Evolutionary conservation across 192 early-diverging fungal genomes (phyloP).

Genomic region (Coemansia sp.): DNA sequence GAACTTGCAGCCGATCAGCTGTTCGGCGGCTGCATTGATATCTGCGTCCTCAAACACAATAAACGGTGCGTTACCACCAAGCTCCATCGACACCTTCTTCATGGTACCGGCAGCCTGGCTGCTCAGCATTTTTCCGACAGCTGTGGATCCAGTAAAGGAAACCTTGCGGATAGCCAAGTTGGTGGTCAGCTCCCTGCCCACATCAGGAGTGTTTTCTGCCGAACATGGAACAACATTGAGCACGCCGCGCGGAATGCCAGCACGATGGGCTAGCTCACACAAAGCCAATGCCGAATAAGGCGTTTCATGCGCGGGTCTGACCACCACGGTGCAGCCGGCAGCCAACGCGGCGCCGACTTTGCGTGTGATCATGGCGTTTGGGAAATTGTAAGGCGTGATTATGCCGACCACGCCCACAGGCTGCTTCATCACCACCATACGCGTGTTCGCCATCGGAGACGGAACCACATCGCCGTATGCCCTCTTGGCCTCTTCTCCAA

Average conservation of each 20-base stretch:
- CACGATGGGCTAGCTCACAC: slow-evolving; percentile 52
- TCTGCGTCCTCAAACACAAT: slow-evolving; percentile 60
- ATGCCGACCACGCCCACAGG: slow-evolving; percentile 76
- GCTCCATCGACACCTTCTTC: slow-evolving; percentile 57
- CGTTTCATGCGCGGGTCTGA: slow-evolving; percentile 60
- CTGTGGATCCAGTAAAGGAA: slow-evolving; percentile 60
- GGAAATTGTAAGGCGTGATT: slow-evolving; percentile 83
- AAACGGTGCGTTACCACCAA: slow-evolving; percentile 62
- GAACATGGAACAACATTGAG: slow-evolving; percentile 56
- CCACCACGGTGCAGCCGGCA: slow-evolving; percentile 54
- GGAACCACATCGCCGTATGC: slow-evolving; percentile 78
- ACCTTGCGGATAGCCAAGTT: slow-evolving; percentile 54
- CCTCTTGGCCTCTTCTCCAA: slow-evolving; percentile 81
- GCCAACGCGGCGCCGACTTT: slow-evolving; percentile 52
- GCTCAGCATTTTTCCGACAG: slow-evolving; percentile 56
- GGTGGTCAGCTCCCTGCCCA: slow-evolving; percentile 49
- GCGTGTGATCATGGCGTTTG: slow-evolving; percentile 75
- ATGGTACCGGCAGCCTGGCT: slow-evolving; percentile 51
- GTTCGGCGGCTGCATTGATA: slow-evolving; percentile 34
- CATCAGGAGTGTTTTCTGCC: slow-evolving; percentile 44
- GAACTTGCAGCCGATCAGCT: slow-evolving; percentile 52
- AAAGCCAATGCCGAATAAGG: slow-evolving; percentile 59
- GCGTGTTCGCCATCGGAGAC: slow-evolving; percentile 52
- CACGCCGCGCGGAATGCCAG: slow-evolving; percentile 57
- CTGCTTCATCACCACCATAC: slow-evolving; percentile 70